These are phyloP conservation scores for Saccharomyces paradoxus DNA, from an alignment of 805 yeast species.

Conservation along the genomic window DNA sequence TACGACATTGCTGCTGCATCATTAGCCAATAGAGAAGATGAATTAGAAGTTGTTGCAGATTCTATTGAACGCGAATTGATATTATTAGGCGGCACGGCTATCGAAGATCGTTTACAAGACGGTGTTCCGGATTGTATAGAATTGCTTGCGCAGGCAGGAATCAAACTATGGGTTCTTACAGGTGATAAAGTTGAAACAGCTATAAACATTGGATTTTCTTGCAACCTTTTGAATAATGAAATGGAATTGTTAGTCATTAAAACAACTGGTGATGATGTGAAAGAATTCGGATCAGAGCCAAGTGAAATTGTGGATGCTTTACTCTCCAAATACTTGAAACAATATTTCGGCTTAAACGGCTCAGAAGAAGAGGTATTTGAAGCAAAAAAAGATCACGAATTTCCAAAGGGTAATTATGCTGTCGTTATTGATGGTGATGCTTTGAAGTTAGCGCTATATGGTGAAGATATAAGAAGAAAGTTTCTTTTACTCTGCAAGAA, in stretches of 20 bases:
- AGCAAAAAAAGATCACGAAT: conserved; percentile 51
- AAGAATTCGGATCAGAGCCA: conserved; percentile 35
- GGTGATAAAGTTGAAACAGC: conserved; percentile 91
- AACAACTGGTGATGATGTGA: conserved; percentile 44
- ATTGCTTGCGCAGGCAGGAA: conserved; percentile 63
- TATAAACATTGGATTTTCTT: conserved; percentile 77
- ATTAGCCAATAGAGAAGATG: conserved; percentile 54
- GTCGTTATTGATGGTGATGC: conserved; percentile 80
- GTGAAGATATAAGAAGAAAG: conserved; percentile 41
- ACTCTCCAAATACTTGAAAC: conserved; percentile 44
- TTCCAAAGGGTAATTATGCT: conserved; percentile 61
- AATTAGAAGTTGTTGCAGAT: conserved; percentile 69
- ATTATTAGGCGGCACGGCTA: conserved; percentile 76
- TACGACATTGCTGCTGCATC: conserved; percentile 63
- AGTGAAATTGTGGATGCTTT: conserved; percentile 38
- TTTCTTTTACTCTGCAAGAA: conserved; percentile 68
- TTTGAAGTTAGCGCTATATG: conserved; percentile 43
- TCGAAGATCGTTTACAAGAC: conserved; percentile 76
- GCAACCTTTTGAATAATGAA: conserved; percentile 65
- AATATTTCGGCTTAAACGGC: conserved; percentile 53
- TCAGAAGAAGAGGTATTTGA: conserved; percentile 46
- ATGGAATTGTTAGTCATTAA: conserved; percentile 63
- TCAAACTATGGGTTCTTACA: conserved; percentile 77
- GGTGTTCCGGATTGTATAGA: conserved; percentile 82
- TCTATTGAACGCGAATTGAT: conserved; percentile 58